Evolutionary conservation across 1,139 yeast genomes (phyloP), one percentile per base, ranked within the genome.

Genomic region (Debaryomyces fabryi): DNA sequence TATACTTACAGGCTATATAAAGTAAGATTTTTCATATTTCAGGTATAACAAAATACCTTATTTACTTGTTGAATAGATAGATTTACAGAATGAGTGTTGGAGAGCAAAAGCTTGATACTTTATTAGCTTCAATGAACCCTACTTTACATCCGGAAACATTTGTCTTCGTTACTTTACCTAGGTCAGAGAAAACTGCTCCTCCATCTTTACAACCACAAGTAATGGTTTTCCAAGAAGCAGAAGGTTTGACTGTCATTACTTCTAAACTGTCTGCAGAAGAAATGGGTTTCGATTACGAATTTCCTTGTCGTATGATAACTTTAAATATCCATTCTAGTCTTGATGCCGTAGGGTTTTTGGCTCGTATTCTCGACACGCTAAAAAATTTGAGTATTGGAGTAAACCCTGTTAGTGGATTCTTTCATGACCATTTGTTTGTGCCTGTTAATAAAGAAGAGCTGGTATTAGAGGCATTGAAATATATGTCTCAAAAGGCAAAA

Each of bases 231-330:
- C 41, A 38, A 38, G 41, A 38, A n/a, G 16, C 18, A 12, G 41
- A 38, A 21, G 41, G 41, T 16, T 38, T 38, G 15, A 38, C 41
- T 9, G 29, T 38, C 27, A 38, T 38, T 38, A 24, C 41, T 4
- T n/a, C 41, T 6, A 24, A 24, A 38, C 32, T 12, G 13, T 7
- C 41, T 24, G 41, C 43, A 37, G 51, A 35, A 27, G 51, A 48
- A 16, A 49, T 50, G 47, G 29, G 30, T 18, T 27, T 21, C n/a
- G 8, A 38, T 20, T 38, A 38, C 29, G 27, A 32, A 6, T 38
- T 38, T 27, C 41, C 29, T 5, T 38, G 32, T 25, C 41, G 41
- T 9, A 38, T 38, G 41, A 16, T 38, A 24, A 38, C 29, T n/a
- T 25, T 38, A 38, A 38, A 38, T 21, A 21, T 38, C n/a, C 41